Evolutionary conservation across 768 basidiomycete genomes (phyloP), one percentile per base, ranked within the genome.

Genomic region (Hypholoma fasciculare): DNA sequence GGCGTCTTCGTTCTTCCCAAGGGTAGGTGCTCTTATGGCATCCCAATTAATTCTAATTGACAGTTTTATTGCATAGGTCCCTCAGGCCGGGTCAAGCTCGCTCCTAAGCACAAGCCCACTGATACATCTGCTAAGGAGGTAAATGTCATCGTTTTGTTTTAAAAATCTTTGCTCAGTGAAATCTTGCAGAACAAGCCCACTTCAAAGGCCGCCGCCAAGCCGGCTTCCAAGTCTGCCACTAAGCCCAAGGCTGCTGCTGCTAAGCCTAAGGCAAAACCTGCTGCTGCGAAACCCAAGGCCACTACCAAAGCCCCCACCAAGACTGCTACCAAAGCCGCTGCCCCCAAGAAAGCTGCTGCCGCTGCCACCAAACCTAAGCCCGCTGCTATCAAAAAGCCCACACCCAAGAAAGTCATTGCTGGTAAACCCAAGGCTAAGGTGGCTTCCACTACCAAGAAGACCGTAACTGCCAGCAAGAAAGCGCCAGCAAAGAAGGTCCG

Each of bases 1-100:
- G 86, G 87, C 54, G 76, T 88, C 62, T 96, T 98, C 72, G 77
- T 85, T 26, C 81, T 96, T 38, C 96, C 95, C 65, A 96, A 96
- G 81, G 96, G 95, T 87, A 61, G 61, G 27, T 40, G 23, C 27
- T 56, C 52, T 19, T 20, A 57, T 54, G 14, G 12, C 49, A 46
- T 43, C 30, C 30, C 34, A 20, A 52, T 40, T 51, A 43, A 37
- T 48, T 7, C 53, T 49, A 20, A 58, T 36, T 50, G 52, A 52
- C 55, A 34, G 49, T 19, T 30, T 49, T 57, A 14, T 16, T 71
- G 57, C 74, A 73, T 48, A 92, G 80, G 83, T 30, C 79, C 81
- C 2, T 84, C 87, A 19, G 89, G 89, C 54, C 85, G 89, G 67
- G 88, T 93, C 60, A 92, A 90, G 70, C 81, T 92, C 19, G 82